Evolutionary conservation across 805 yeast species (phyloP).

Genomic region (Debaryomyces tyrocola): DNA sequence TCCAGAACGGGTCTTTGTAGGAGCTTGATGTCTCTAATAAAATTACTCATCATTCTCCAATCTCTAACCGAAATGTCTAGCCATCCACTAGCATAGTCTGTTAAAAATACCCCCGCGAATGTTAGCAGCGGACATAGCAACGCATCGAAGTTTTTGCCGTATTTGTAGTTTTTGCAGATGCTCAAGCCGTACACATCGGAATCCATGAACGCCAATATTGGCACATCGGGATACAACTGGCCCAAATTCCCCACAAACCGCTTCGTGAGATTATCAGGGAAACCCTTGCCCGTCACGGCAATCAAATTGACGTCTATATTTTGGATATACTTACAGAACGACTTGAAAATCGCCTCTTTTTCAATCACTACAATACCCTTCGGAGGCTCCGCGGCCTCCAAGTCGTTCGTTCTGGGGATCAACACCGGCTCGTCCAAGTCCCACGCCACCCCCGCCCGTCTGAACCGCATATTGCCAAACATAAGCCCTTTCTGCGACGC

Average conservation of each 20-base stretch:
- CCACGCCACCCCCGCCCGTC: neutral
- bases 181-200: constrained; percentile 65
- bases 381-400: neutral
- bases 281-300: constrained; percentile 65
- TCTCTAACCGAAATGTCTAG: constrained; percentile 21
- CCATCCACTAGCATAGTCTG: constrained; percentile 36
- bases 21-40: constrained; percentile 6
- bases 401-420: constrained; percentile 14
- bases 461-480: constrained; percentile 31
- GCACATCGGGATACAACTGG: constrained; percentile 26
- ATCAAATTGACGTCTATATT: constrained; percentile 9
- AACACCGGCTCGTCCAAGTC: constrained; percentile 14
- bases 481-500: constrained; percentile 61
- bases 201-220: constrained; percentile 53
- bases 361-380: constrained; percentile 28
- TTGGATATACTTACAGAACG: constrained; percentile 24
- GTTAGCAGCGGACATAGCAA: constrained; percentile 7
- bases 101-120: constrained; percentile 43
- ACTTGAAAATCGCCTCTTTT: constrained; percentile 42
- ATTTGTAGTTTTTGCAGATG: constrained; percentile 43
- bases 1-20: neutral
- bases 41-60: constrained; percentile 15
- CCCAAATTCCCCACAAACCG: constrained; percentile 34
- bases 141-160: constrained; percentile 12
- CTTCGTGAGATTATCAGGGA: constrained; percentile 58